A percentile compares a stretch with the other conserved stretches of the same genome.
Evolutionary conservation across 2,329 filamentous ascomycete genomes (phyloP).

Genomic region (Trichoderma sp.): DNA sequence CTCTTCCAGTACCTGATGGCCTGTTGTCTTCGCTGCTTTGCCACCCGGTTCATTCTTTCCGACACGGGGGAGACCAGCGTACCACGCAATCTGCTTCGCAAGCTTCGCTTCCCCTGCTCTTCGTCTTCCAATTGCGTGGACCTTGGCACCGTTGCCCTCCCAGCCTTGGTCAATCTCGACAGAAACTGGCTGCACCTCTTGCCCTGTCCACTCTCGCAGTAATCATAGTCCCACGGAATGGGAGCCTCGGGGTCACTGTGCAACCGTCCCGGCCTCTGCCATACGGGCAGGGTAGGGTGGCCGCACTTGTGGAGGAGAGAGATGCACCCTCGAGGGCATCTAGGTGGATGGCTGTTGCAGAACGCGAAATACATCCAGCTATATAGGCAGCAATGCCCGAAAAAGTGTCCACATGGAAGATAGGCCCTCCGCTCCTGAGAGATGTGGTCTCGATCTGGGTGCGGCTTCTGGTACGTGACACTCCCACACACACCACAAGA

Average conservation of each 20-base stretch:
- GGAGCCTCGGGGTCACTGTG: background rate
- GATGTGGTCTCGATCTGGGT: background rate
- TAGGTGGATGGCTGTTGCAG: background rate
- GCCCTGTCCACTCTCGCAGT: constrained; percentile 23
- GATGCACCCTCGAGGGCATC: constrained; percentile 29
- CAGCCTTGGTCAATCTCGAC: no score
- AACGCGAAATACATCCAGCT: constrained; percentile 17
- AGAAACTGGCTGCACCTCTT: background rate
- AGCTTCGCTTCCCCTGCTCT: background rate
- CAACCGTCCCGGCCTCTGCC: background rate
- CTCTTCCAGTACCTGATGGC: no score
- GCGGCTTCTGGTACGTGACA: no score
- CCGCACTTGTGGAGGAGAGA: constrained; percentile 32
- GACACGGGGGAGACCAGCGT: no score
- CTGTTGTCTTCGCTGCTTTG: no score
- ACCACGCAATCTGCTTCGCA: no score
- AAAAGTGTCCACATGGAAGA: constrained; percentile 37
- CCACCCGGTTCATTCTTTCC: no score
- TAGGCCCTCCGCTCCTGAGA: constrained; percentile 30
- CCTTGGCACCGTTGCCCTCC: no score
- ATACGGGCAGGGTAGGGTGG: constrained; percentile 27
- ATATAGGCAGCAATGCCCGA: constrained; percentile 34
- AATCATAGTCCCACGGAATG: constrained; percentile 32
- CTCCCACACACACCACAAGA: no score
- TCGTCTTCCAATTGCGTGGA: no score